Percentiles rank a stretch among this genome's conserved stretches.
Evolutionary conservation across 2,329 filamentous ascomycete species (phyloP).

Genomic region (Neofusicoccum laricinum): DNA sequence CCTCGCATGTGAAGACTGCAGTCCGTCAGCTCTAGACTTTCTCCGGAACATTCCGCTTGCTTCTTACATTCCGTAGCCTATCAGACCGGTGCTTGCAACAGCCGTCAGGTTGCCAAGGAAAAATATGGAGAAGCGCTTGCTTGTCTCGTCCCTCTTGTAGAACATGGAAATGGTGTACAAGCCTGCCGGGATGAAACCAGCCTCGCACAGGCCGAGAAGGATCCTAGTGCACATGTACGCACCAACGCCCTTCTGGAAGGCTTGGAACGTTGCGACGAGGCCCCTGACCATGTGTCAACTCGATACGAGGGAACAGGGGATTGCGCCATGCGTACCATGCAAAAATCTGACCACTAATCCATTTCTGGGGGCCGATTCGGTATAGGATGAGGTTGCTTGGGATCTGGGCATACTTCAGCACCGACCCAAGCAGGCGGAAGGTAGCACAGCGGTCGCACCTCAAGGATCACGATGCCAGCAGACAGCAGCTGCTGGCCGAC

Average conservation of each 20-base stretch:
- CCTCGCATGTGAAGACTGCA: conserved; percentile 52
- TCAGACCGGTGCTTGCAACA: conserved; percentile 41
- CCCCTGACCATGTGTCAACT: conserved; percentile 28
- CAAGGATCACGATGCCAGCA: conserved; percentile 48
- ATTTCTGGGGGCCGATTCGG: conserved; percentile 52
- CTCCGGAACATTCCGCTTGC: not conserved
- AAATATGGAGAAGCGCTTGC: conserved; percentile 53
- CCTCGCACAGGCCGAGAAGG: conserved; percentile 53
- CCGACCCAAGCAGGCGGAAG: conserved; percentile 16
- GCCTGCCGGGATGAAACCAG: conserved; percentile 55
- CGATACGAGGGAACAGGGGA: not conserved
- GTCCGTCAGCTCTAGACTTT: not conserved
- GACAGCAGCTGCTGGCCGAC: conserved; percentile 54
- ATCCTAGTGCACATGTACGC: conserved; percentile 51
- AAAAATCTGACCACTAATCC: conserved; percentile 54
- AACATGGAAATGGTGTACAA: conserved; percentile 54
- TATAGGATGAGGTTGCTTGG: conserved; percentile 53
- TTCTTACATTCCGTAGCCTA: conserved; percentile 35
- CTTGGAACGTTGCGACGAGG: conserved; percentile 54
- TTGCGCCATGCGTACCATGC: conserved; percentile 34
- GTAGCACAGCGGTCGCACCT: conserved; percentile 18
- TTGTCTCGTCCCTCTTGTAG: conserved; percentile 54
- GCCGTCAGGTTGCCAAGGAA: conserved; percentile 57
- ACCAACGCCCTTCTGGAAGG: conserved; percentile 48
- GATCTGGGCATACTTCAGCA: conserved; percentile 32